Conservation (phyloP, 305 asterid genomes). For the Ilex paraguariensis region DNA sequence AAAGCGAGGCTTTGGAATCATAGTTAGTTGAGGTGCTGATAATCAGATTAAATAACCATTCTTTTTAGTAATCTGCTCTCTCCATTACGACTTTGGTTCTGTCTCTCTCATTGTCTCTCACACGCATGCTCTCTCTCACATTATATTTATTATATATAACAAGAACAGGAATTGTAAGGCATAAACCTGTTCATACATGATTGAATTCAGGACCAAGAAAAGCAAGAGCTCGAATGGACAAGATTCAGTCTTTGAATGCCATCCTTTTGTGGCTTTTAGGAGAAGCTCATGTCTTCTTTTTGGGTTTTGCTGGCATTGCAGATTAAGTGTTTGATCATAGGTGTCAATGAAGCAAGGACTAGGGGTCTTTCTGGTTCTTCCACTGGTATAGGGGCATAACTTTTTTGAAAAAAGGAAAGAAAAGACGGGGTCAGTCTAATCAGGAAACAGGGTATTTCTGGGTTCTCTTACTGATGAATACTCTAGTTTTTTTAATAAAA, state of each 20-base stretch:
- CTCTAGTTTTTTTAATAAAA: no score
- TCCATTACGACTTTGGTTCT: slow-evolving; percentile 14
- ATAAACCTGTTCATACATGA: slow-evolving; percentile 9
- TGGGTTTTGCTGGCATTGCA: background rate
- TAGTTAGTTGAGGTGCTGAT: slow-evolving; percentile 10
- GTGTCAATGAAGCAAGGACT: no score
- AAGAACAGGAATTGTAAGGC: slow-evolving; percentile 3
- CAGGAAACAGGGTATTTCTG: no score
- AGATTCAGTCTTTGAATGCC: slow-evolving; percentile 2
- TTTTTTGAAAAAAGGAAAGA: no score
- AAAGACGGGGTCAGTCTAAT: no score
- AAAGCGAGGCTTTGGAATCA: slow-evolving; percentile 18
- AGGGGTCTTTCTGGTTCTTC: no score
- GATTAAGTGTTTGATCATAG: background rate
- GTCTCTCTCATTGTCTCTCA: background rate
- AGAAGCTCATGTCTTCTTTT: background rate
- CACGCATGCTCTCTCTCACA: no score
- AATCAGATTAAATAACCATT: slow-evolving; percentile 8
- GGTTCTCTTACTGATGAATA: no score
- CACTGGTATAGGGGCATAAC: no score
- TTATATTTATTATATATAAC: background rate
- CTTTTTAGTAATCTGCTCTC: slow-evolving; percentile 15
- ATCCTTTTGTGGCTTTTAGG: background rate
- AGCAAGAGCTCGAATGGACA: slow-evolving; percentile 2
- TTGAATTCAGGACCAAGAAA: slow-evolving; percentile 6